Evolutionary conservation across 2,329 filamentous ascomycete genomes (phyloP).

Genomic region (Botrytis medusae): DNA sequence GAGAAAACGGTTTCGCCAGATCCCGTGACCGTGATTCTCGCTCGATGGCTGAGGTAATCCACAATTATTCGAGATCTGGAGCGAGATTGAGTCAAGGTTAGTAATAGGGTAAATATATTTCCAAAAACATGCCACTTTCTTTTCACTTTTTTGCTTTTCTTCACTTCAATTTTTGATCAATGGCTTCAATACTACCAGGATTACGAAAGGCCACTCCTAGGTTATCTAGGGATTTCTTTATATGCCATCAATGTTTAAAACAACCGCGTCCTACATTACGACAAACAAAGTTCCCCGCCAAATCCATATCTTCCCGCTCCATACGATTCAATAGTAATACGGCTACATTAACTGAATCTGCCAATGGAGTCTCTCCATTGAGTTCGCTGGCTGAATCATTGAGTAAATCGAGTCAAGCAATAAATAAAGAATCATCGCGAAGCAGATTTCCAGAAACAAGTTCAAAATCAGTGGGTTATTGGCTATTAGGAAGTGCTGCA

Average conservation of each 20-base stretch:
- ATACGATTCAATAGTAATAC: conserved; percentile 39
- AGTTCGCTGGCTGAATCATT: conserved; percentile 15
- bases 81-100: background rate
- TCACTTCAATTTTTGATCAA: conserved; percentile 24
- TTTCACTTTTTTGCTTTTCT: background rate
- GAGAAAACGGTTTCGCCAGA: background rate
- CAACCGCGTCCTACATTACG: conserved; percentile 22
- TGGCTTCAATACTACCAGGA: conserved; percentile 39
- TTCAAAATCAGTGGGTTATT: conserved; percentile 80
- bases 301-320: conserved; percentile 28
- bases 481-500: conserved; percentile 85
- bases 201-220: conserved; percentile 35
- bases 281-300: conserved; percentile 27
- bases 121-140: conserved; percentile 10
- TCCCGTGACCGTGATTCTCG: background rate
- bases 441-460: conserved; percentile 51
- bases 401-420: conserved; percentile 30
- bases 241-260: conserved; percentile 38
- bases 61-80: conserved; percentile 6
- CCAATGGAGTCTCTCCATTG: conserved; percentile 29
- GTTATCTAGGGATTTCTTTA: conserved; percentile 37
- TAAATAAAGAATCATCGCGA: conserved; percentile 20
- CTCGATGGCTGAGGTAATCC: conserved; percentile 6
- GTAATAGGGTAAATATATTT: background rate
- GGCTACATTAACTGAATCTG: conserved; percentile 20